Evolutionary conservation across 257 asterid species (phyloP), one percentile per base, ranked within the genome.

Genomic region (Solanum peruvianum): DNA sequence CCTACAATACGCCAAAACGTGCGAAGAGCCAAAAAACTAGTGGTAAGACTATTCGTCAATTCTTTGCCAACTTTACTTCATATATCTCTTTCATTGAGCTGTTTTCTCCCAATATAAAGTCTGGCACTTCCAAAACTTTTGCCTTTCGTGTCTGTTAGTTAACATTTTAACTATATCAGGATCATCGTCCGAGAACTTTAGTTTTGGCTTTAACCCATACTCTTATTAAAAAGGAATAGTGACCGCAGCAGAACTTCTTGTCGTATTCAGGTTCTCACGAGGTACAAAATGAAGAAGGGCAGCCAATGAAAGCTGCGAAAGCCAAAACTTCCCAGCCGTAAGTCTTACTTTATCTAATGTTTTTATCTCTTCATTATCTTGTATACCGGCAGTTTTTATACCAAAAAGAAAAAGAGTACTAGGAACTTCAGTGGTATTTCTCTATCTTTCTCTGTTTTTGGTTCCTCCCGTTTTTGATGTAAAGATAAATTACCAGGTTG

Each of bases 241-340:
- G 80, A 9, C 45, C 27, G 15, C 2, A 20, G 39, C 14, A 70
- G 25, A 70, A 8, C 77, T 4, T 35, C 16, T 71, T 35, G 78
- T 71, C 87, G 82, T 60, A 62, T 81, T 84, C 88, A 97, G 98
- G 95, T 83, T 93, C 98, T 77, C 98, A 95, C 88, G 93, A 92
- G 95, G 93, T 97, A 87, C 94, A 98, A 87, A 90, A 86, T 88
- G 98, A 95, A 87, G 91, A 76, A 87, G 98, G 93, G 89, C 92
- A 88, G 80, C 89, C 96, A 1, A 91, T 86, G 82, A 97, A 95
- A 88, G 94, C 91, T 29, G 90, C 93, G 52, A 94, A 98, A 90
- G 89, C 90, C 47, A 98, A 97, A 86, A 83, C 93, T 84, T 92
- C 92, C 64, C 93, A 91, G 92, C 99, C 92, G 98, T 95, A 90